A percentile compares a stretch with the other conserved stretches of the same genome.
Conservation (phyloP, 495 filamentous ascomycete species). For the Daldinia grandis region DNA sequence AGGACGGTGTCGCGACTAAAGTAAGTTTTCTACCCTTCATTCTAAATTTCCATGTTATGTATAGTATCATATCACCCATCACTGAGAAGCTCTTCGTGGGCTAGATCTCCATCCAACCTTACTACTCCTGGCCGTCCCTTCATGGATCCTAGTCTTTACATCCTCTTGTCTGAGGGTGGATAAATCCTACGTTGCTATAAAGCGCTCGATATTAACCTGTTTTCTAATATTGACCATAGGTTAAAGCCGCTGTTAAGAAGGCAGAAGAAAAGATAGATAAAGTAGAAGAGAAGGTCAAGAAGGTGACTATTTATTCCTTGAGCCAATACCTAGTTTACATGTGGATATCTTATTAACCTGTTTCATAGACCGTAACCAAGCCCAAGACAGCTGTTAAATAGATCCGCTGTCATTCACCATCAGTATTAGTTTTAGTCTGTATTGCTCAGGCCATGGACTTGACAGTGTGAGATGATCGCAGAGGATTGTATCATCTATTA, state of each 20-base stretch:
- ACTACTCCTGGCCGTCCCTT: neutral
- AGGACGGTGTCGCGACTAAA: conserved; percentile 60
- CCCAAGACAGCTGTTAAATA: conserved; percentile 55
- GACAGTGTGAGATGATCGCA: neutral
- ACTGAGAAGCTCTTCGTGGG: neutral
- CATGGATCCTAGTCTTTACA: neutral
- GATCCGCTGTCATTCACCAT: conserved; percentile 8
- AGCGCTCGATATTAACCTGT: neutral
- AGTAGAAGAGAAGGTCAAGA: conserved; percentile 32
- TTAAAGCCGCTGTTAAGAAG: conserved; percentile 60
- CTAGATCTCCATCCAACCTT: neutral
- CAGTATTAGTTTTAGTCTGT: neutral
- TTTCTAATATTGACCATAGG: conserved; percentile 50
- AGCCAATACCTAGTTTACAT: neutral
- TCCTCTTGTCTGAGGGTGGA: neutral
- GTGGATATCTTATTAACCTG: neutral
- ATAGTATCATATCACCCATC: neutral
- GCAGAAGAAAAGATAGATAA: conserved; percentile 36
- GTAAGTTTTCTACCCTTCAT: conserved; percentile 42
- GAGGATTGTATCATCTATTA: neutral
- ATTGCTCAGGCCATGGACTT: neutral
- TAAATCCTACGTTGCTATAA: neutral
- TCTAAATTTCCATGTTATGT: neutral
- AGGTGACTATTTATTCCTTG: conserved; percentile 10
- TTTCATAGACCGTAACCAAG: conserved; percentile 39